These are phyloP conservation scores for Fusarium liriodendri DNA, from an alignment of 2,329 filamentous ascomycete species.

Conservation along the genomic window DNA sequence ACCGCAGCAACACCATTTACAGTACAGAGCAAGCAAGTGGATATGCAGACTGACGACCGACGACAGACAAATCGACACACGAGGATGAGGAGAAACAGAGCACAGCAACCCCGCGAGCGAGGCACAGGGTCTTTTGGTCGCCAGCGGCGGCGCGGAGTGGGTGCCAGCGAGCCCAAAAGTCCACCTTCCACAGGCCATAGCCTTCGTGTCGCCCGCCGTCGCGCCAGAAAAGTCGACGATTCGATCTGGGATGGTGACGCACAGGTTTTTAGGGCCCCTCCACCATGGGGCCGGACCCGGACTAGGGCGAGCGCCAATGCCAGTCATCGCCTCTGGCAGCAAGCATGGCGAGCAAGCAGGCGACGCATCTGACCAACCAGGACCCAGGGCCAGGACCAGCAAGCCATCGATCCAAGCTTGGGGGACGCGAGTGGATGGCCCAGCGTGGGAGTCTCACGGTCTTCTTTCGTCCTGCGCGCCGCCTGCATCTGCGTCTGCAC, in stretches of 20 bases:
- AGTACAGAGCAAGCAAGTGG: slow-evolving; percentile 27
- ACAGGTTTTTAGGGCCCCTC: slow-evolving; percentile 44
- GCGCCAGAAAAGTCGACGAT: slow-evolving; percentile 37
- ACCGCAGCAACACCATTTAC: slow-evolving; percentile 36
- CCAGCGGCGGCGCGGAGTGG: slow-evolving; percentile 38
- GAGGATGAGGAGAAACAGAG: not conserved
- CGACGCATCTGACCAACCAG: slow-evolving; percentile 16
- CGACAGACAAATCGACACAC: slow-evolving; percentile 4
- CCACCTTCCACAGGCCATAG: slow-evolving; percentile 13
- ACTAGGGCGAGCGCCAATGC: slow-evolving; percentile 45
- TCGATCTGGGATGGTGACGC: slow-evolving; percentile 46
- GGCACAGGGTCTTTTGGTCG: slow-evolving; percentile 37
- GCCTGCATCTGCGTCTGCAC: slow-evolving; percentile 33
- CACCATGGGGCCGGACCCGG: slow-evolving; percentile 39
- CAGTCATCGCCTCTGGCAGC: slow-evolving; percentile 46
- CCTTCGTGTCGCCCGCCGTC: slow-evolving; percentile 8
- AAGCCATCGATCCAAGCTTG: slow-evolving; percentile 29
- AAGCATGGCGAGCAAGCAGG: slow-evolving; percentile 25
- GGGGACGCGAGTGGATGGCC: slow-evolving; percentile 3
- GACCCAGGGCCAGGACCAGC: not conserved
- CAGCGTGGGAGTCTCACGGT: not conserved
- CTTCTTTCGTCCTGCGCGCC: slow-evolving; percentile 4
- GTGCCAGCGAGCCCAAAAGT: slow-evolving; percentile 17
- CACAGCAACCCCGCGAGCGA: slow-evolving; percentile 11
- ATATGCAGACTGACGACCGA: slow-evolving; percentile 20